Base-by-base conservation (phyloP, 208 protist species). In the Leishmania arabica region DNA sequence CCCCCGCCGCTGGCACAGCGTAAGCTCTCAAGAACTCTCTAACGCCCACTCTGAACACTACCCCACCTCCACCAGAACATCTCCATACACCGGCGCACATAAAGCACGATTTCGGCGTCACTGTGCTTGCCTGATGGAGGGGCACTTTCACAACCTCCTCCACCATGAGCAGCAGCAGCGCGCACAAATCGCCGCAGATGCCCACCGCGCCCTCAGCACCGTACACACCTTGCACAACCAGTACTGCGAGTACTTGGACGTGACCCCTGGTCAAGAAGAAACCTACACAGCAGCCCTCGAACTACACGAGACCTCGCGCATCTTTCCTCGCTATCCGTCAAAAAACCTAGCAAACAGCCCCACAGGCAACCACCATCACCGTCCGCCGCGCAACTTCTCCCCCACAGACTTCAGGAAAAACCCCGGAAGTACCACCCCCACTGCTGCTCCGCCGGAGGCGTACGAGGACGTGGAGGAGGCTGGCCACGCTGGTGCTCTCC, bases 161-260 rank as follows among this genome's bases (percentile, higher is more conserved):
- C 56, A 73, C 1, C 66, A 75, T 66, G 77, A 85, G 34, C 71
- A 85, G 45, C 49, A 51, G 0, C 77, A 85, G 58, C 82, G 82
- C 11, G 40, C 77, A 2, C 77, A 85, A 34, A 31, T 85, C 40
- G 40, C 27, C 27, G 34, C 66, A 0, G 65, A 72, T 5, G 71
- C 72, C 7, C 21, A 74, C 8, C 77, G 66, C 1, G 82, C 82
- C 2, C 37, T 85, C 19, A 27, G 13, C n/a, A 85, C 77, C 1
- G 7, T 85, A 1, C 9, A 17, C 54, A 64, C 60, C 1, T n/a
- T 81, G 40, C 77, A 81, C 51, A 45, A n/a, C 2, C 49, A 72
- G n/a, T 85, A 80, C 62, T 58, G 58, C 51, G n/a, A 62, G n/a
- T 85, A 85, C 27, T 27, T 75, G 42, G 4, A 9, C 7, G 42